These are phyloP conservation scores for Dillenia turbinata DNA, from an alignment of 164 flowering plant genomes.

Conservation along the genomic window DNA sequence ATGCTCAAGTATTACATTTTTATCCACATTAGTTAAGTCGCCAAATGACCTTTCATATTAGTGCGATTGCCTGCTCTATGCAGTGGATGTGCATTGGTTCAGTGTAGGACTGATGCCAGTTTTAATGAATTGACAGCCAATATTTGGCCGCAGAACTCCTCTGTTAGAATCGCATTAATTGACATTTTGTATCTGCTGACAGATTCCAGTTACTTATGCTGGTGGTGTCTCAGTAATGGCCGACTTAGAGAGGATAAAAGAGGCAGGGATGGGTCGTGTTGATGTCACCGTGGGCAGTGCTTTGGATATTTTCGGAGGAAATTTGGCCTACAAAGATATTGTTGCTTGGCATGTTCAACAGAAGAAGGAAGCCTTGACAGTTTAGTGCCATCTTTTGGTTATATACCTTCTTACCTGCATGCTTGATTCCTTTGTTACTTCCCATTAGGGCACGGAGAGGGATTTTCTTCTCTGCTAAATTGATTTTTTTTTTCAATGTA, in stretches of 20 bases:
- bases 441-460: too few relatives aligned
- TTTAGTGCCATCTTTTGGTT: neutral
- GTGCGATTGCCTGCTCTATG: too few relatives aligned
- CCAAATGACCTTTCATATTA: too few relatives aligned
- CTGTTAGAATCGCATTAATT: neutral
- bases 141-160: neutral
- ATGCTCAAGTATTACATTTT: too few relatives aligned
- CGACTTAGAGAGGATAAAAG: slow-evolving; percentile 77
- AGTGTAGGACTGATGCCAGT: too few relatives aligned
- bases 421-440: too few relatives aligned
- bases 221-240: slow-evolving; percentile 82
- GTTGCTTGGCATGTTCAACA: slow-evolving; percentile 62
- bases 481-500: too few relatives aligned
- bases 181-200: slow-evolving; percentile 14
- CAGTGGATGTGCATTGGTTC: too few relatives aligned
- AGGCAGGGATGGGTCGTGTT: slow-evolving; percentile 66
- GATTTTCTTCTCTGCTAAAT: too few relatives aligned
- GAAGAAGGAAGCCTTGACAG: slow-evolving; percentile 22
- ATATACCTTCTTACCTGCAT: too few relatives aligned
- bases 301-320: slow-evolving; percentile 87
- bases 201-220: slow-evolving; percentile 95
- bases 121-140: too few relatives aligned
- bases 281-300: slow-evolving; percentile 97
- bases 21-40: too few relatives aligned
- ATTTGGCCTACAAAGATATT: slow-evolving; percentile 66